Percentiles rank a stretch among this genome's conserved stretches.
Evolutionary conservation across 352 stramenopile species (phyloP).

Genomic region (Phytophthora meadii): DNA sequence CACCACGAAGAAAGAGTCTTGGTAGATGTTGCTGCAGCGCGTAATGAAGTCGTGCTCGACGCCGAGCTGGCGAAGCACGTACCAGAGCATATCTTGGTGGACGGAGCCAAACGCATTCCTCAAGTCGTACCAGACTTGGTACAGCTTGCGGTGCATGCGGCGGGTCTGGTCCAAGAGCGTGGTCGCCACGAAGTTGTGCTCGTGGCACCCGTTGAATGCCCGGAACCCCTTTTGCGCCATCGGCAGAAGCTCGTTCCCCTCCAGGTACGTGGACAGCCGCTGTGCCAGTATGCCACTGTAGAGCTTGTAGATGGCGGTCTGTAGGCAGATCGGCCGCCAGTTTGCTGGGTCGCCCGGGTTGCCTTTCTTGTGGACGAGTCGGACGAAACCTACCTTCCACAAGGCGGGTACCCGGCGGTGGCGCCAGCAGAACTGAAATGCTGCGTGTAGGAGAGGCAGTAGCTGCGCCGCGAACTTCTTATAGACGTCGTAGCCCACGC

Average conservation of each 20-base stretch:
- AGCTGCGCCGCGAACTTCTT: slow-evolving; percentile 14
- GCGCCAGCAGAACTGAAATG: slow-evolving; percentile 27
- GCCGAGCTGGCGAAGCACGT: neutral
- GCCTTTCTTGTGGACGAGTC: slow-evolving; percentile 47
- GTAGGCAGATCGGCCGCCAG: slow-evolving; percentile 43
- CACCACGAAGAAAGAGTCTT: slow-evolving; percentile 13
- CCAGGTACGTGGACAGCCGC: slow-evolving; percentile 23
- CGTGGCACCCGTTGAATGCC: slow-evolving; percentile 18
- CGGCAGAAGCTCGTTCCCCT: slow-evolving; percentile 17
- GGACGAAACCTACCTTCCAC: slow-evolving; percentile 36
- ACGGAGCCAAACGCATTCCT: no score
- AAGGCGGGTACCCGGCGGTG: slow-evolving; percentile 16
- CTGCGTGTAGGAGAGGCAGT: slow-evolving; percentile 18
- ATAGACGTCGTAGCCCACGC: slow-evolving; percentile 29
- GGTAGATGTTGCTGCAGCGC: slow-evolving; percentile 10
- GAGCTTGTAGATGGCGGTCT: slow-evolving; percentile 42
- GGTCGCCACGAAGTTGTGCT: no score
- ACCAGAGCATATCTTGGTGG: neutral
- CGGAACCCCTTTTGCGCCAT: slow-evolving; percentile 30
- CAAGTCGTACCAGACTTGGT: no score
- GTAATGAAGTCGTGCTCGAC: neutral
- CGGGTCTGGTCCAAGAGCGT: no score
- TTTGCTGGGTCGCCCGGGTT: slow-evolving; percentile 14
- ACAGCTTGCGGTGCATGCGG: no score
- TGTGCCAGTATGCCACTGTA: slow-evolving; percentile 27